Conservation (phyloP, 2,329 filamentous ascomycete species). For the Aspergillus sp. region DNA sequence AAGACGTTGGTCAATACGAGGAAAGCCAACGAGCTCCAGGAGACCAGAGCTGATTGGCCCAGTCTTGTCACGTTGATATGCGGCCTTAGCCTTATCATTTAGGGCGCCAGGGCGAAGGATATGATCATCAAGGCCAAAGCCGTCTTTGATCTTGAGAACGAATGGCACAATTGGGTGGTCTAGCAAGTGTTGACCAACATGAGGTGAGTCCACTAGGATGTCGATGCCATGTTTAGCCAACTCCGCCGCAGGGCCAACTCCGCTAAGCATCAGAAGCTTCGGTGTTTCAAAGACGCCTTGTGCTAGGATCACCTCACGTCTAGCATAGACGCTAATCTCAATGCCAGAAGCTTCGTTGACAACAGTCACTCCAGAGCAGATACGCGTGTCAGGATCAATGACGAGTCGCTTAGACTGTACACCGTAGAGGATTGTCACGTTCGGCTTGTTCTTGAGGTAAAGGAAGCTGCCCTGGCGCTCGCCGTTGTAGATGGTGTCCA, state of each 20-base stretch:
- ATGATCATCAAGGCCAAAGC: constrained; percentile 38
- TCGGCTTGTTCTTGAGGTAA: constrained; percentile 53
- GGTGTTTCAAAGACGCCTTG: constrained; percentile 53
- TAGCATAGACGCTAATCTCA: constrained; percentile 48
- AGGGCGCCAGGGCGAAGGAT: constrained; percentile 35
- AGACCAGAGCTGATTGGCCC: constrained; percentile 43
- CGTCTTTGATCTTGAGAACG: constrained; percentile 44
- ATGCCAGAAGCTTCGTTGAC: constrained; percentile 38
- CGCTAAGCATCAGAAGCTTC: constrained; percentile 51
- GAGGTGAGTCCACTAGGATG: constrained; percentile 30
- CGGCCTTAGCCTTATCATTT: constrained; percentile 30
- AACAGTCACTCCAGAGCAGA: constrained; percentile 48
- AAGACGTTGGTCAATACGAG: constrained; percentile 15
- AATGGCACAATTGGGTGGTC: constrained; percentile 44
- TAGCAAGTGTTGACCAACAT: constrained; percentile 31
- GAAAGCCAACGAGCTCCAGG: constrained; percentile 54
- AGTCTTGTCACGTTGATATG: constrained; percentile 40
- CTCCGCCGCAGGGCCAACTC: constrained; percentile 43
- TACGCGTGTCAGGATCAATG: constrained; percentile 46
- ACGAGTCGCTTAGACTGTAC: constrained; percentile 54
- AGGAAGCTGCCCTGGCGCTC: constrained; percentile 52
- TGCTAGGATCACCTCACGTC: constrained; percentile 48
- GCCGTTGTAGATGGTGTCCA: constrained; percentile 59
- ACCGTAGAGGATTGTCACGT: constrained; percentile 52
- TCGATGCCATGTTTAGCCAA: constrained; percentile 32